Base-by-base conservation (phyloP, 768 basidiomycete genomes). In the Leccinum longicurvipes region DNA sequence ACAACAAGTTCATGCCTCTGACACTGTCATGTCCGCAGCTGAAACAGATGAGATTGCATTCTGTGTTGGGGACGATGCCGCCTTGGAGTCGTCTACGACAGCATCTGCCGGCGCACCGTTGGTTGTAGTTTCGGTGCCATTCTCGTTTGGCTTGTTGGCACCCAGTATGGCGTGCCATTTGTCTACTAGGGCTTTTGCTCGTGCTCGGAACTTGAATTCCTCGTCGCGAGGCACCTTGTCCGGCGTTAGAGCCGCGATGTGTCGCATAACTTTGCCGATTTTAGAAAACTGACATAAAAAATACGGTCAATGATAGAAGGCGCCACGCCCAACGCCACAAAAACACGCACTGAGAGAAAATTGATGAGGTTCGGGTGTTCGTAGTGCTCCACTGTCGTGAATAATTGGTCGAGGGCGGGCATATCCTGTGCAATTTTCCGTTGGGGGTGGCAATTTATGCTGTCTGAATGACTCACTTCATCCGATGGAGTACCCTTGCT, bases 381-480 rank as follows among this genome's bases (percentile, higher is more conserved):
- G 63, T 90, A 91, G 5, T 76, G 76, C 62, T 94, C 91, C 27
- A 95, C 86, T 0, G 81, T 83, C 6, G 81, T 80, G 76, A 95
- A 92, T 28, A 91, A 70, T 47, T 79, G 73, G 61, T 93, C 85
- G 60, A 86, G 77, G 32, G 72, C 77, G 3, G 85, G 81, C 89
- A 93, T 91, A 53, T 91, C 87, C 91, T 94, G 58, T 21, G 34
- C 44, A 47, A 54, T 53, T 52, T n/a, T 52, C 48, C 47, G 39
- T 60, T 34, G 55, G 53, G 52, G 23, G 34, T 27, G 57, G 42
- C 44, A 47, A 34, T 62, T 44, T 42, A 49, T 24, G 49, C n/a
- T 17, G 31, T 6, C 15, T 1, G 39, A 21, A 42, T 28, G 23
- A 73, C 79, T 51, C 61, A 91, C 89, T 60, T 85, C 84, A 10